Evolutionary conservation across 257 asterid species (phyloP).

Genomic region (Petunia axillaris): DNA sequence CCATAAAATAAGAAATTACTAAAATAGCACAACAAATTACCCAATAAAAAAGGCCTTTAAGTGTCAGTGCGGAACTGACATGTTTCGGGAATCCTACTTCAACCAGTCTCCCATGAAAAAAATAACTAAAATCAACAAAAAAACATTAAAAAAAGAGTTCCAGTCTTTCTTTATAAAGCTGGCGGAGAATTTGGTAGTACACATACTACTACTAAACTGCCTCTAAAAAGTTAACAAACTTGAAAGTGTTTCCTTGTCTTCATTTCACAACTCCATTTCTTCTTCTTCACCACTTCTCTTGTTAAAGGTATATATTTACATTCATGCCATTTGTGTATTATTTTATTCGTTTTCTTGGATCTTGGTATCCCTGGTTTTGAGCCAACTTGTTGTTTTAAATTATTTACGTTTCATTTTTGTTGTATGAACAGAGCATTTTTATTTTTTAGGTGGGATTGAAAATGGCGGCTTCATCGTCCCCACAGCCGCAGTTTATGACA

Average conservation of each 20-base stretch:
- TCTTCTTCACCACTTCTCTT: too few relatives aligned
- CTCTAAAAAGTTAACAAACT: neutral
- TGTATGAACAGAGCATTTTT: neutral
- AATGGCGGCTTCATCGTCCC: conserved; percentile 61
- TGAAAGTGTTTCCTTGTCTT: neutral
- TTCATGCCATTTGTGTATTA: neutral
- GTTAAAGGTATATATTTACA: too few relatives aligned
- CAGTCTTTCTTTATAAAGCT: conserved; percentile 2
- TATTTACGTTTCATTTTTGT: neutral
- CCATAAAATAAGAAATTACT: too few relatives aligned
- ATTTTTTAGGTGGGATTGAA: neutral
- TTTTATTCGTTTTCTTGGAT: neutral
- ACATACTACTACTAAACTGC: neutral
- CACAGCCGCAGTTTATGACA: conserved; percentile 76
- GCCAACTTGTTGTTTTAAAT: neutral
- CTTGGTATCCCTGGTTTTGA: neutral
- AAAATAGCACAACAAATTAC: too few relatives aligned
- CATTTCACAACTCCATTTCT: neutral
- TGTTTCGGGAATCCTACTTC: neutral
- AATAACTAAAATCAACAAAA: too few relatives aligned
- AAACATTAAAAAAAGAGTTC: too few relatives aligned
- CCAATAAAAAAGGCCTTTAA: neutral
- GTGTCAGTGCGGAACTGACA: neutral
- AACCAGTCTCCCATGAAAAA: neutral
- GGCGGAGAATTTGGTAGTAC: conserved; percentile 21